These are phyloP conservation scores for Pythium rishiriense DNA, from an alignment of 352 stramenopile species.

Conservation along the genomic window DNA sequence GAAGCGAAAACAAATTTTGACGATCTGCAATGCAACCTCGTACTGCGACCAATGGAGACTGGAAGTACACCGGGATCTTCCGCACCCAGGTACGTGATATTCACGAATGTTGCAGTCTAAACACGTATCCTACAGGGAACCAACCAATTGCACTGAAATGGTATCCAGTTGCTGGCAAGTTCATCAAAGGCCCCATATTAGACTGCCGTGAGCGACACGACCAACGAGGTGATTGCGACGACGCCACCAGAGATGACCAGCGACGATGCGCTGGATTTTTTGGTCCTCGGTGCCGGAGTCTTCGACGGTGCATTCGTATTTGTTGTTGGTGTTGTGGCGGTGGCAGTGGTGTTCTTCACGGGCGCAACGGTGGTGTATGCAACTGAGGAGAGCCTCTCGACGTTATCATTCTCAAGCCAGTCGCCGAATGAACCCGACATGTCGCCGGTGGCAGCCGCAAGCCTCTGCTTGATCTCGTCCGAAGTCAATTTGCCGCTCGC, in stretches of 20 bases:
- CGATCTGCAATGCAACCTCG: too few relatives aligned
- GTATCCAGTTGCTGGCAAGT: too few relatives aligned
- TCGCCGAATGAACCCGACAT: conserved; percentile 1
- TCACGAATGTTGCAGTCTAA: too few relatives aligned
- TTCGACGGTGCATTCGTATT: not conserved
- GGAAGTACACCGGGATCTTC: too few relatives aligned
- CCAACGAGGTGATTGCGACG: not conserved
- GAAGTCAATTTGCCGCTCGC: conserved; percentile 9
- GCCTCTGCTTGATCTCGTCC: conserved; percentile 7
- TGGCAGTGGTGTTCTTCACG: not conserved
- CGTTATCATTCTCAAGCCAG: not conserved
- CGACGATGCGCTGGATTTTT: not conserved
- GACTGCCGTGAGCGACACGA: not conserved
- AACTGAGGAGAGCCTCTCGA: too few relatives aligned
- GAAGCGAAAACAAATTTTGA: too few relatives aligned
- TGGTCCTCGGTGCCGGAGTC: not conserved
- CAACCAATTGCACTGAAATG: too few relatives aligned
- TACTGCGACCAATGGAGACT: too few relatives aligned
- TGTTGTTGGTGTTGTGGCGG: not conserved
- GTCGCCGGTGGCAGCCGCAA: not conserved
- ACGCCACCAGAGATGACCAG: not conserved
- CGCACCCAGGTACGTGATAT: too few relatives aligned
- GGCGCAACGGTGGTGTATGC: not conserved
- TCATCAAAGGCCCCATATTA: too few relatives aligned
- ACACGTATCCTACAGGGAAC: too few relatives aligned